Evolutionary conservation across 495 filamentous ascomycete species (phyloP), one percentile per base, ranked within the genome.

Genomic region (Neurospora tetrasperma): DNA sequence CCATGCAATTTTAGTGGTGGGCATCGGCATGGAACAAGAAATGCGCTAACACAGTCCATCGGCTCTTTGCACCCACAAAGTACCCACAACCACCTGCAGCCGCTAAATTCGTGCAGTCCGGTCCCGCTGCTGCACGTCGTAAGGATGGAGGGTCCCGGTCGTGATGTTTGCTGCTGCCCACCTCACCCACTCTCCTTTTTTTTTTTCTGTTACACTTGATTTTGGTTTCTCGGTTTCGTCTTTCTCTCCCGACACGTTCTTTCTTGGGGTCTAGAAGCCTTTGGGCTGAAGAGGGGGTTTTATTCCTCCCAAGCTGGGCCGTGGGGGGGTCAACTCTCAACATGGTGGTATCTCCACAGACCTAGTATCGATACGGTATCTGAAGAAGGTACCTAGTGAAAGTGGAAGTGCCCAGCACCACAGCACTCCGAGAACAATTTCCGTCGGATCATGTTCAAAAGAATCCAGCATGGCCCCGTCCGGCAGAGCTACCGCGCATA

Each of bases 21-120:
- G 16, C 54, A 41, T 72, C 38, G 10, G 18, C 31, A 41, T 62
- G 44, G 54, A 66, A 66, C 54, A 66, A 35, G 27, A 66, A 66
- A 35, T 66, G 54, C 54, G 54, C 74, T 78, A 79, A 75, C 78
- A 76, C 40, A n/a, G 41, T 31, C 54, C 72, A 79, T 79, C 77
- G 41, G 41, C n/a, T 27, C 43, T 48, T 70, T 54, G 71, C 54
- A 14, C n/a, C 39, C 46, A 23, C 42, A 71, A 75, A 59, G 76
- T 79, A 75, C 23, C 54, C 42, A n/a, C 27, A 66, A 66, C 48
- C 48, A 59, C 42, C 46, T 44, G 27, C 42, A 68, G 59, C 42
- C 69, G 69, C 69, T 75, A 77, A 77, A 75, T 75, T 75, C 72
- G 71, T 75, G 41, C 75, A 76, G 75, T 75, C 74, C 75, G 75